Evolutionary conservation across 805 yeast genomes (phyloP), one percentile per base, ranked within the genome.

Genomic region (Yamadazyma philogaea): DNA sequence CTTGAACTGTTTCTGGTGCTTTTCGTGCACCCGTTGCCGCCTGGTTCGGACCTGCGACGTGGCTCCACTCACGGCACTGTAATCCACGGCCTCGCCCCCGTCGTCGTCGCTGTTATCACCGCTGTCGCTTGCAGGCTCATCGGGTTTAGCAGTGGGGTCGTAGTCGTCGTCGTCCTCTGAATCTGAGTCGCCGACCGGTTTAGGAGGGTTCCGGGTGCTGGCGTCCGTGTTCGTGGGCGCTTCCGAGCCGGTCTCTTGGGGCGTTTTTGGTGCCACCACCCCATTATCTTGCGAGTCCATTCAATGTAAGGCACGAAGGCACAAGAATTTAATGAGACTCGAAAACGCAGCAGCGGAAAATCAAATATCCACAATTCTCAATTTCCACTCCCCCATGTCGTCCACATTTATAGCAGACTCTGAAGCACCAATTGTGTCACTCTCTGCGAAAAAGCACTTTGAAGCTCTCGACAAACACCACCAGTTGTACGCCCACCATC

Each of bases 401-500:
- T 37, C 40, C 22, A 30, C 41, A 11, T 39, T 39, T 24, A 6
- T 17, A 34, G 74, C 75, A 14, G 76, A 70, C 48, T 55, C 72
- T 7, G 74, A 60, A 39, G 73, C 74, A 2, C 75, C 75, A 7
- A 64, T 70, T 44, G 59, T 69, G 4, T 30, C 53, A 18, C 63
- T 88, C 24, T 73, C 83, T 2, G 89, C 93, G 17, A 79, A 78
- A 51, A 65, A 71, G 31, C 89, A 78, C 61, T 87, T 88, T 52
- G 80, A 81, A 14, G 78, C 78, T 36, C 70, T 88, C 54, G 72
- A 84, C 12, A 62, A 67, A 6, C 82, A 82, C 48, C 77, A 85
- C 57, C 71, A 74, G 44, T 48, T 55, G 30, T 88, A 88, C 57
- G 95, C 96, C 16, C 96, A 88, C 65, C 81, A 80, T 60, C 78